Percentiles rank a stretch among this genome's conserved stretches.
These are phyloP conservation scores for Aureobasidium namibiae DNA, from an alignment of 2,329 filamentous ascomycete genomes.

Conservation along the genomic window DNA sequence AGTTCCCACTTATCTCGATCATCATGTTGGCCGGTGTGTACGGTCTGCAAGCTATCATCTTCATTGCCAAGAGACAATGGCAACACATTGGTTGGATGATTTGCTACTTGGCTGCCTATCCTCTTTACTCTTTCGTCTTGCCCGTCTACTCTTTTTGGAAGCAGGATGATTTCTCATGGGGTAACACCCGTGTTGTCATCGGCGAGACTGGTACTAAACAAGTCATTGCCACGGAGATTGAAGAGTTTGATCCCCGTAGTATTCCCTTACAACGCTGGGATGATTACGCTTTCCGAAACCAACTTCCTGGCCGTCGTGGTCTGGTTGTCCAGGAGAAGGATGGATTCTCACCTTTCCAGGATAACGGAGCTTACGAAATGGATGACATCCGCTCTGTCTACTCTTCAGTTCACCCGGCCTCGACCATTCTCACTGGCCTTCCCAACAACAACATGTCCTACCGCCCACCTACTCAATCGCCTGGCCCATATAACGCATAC, in stretches of 20 bases:
- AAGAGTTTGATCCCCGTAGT: conserved; percentile 81
- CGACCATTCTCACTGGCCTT: conserved; percentile 81
- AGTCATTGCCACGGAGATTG: conserved; percentile 74
- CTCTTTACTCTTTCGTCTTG: conserved; percentile 83
- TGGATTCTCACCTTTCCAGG: conserved; percentile 19
- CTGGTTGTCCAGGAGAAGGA: conserved; percentile 54
- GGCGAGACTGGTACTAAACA: conserved; percentile 88
- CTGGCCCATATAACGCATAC: conserved; percentile 60
- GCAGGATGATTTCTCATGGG: conserved; percentile 98
- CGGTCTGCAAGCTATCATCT: conserved; percentile 90
- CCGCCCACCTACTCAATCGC: conserved; percentile 65
- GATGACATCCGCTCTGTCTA: conserved; percentile 97
- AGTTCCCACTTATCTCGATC: conserved; percentile 80
- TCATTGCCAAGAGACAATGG: conserved; percentile 95
- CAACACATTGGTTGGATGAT: conserved; percentile 99
- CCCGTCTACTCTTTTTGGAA: conserved; percentile 99
- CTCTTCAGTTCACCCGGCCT: conserved; percentile 78
- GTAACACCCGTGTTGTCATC: conserved; percentile 94
- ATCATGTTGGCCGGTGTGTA: conserved; percentile 86
- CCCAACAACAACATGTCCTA: conserved; percentile 22
- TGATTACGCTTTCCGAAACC: conserved; percentile 81
- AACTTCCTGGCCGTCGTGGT: conserved; percentile 83
- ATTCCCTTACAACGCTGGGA: conserved; percentile 97
- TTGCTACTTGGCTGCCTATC: conserved; percentile 93
- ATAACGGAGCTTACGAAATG: conserved; percentile 68